Base-by-base conservation (phyloP, 495 filamentous ascomycete genomes). In the Talaromyces proteolyticus region DNA sequence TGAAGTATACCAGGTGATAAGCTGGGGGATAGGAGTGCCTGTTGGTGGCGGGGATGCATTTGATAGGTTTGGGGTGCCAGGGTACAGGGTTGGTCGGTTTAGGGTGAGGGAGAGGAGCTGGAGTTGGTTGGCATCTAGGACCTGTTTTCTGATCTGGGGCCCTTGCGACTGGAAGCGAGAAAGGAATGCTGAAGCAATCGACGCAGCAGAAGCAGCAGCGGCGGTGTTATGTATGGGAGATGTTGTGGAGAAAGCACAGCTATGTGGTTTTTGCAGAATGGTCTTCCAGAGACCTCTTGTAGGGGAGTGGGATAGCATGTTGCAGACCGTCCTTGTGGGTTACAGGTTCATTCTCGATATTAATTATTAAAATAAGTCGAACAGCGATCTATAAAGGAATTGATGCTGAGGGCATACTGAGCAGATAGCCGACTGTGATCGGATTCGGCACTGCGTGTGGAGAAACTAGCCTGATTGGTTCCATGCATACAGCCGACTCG, bases 1-100 rank as follows among this genome's bases (percentile, higher is more conserved):
- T 82, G 66, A 88, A 90, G 65, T 91, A 87, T 20, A 82, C 75
- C 8, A 89, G 69, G 55, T 92, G 87, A 61, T 89, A 82, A 8
- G 83, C 86, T 2, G 78, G 0, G 82, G 84, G 0, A 89, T 50
- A 0, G 67, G 63, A 3, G 76, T 77, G 23, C 69, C 68, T 10
- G 34, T 37, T 21, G 17, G 18, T 8, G 53, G 26, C 0, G 62
- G 39, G 6, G 55, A 50, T 4, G 57, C 49, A 42, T 61, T 52
- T 34, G 69, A 57, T 0, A 75, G 60, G 7, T 67, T 50, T 0
- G 64, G 53, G 3, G 65, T 51, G 26, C 39, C 42, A 3, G 59
- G 51, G 50, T 65, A 65, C 17, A 77, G 65, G 12, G 64, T 60
- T 3, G 69, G 65, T 2, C 76, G 73, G 21, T 74, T 73, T 3